Percentiles rank a stretch among this genome's conserved stretches.
These are phyloP conservation scores for Saccharomycopsis malanga DNA, from an alignment of 805 yeast species.

Conservation along the genomic window DNA sequence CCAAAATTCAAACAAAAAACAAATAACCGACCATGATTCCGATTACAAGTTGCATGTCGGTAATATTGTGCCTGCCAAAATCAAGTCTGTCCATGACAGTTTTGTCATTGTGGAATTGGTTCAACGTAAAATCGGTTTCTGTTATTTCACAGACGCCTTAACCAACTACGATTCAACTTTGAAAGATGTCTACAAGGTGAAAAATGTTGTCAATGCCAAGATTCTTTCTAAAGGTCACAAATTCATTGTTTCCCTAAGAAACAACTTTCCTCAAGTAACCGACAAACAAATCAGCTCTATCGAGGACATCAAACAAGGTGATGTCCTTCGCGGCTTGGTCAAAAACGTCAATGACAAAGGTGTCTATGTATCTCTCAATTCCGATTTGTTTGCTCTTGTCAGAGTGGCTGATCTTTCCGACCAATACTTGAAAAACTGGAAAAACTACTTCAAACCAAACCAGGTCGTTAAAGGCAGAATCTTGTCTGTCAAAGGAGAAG, in stretches of 20 bases:
- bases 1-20: slow-evolving; percentile 7
- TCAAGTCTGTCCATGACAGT: slow-evolving; percentile 50
- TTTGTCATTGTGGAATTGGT: slow-evolving; percentile 66
- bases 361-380: slow-evolving; percentile 68
- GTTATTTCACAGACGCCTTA: slow-evolving; percentile 72
- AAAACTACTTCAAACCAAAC: slow-evolving; percentile 59
- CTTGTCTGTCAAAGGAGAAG: slow-evolving; percentile 51
- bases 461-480: slow-evolving; percentile 75
- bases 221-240: slow-evolving; percentile 40
- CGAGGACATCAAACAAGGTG: slow-evolving; percentile 58
- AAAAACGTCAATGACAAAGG: slow-evolving; percentile 70
- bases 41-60: slow-evolving; percentile 49
- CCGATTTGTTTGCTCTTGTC: slow-evolving; percentile 67
- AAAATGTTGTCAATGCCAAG: slow-evolving; percentile 52
- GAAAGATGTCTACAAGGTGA: slow-evolving; percentile 40
- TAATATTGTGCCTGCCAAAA: slow-evolving; percentile 50
- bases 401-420: slow-evolving; percentile 79
- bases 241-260: slow-evolving; percentile 58
- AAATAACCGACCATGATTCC: slow-evolving; percentile 42
- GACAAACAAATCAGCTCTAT: slow-evolving; percentile 44
- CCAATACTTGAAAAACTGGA: slow-evolving; percentile 80
- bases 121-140: slow-evolving; percentile 51
- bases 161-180: slow-evolving; percentile 54
- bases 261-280: slow-evolving; percentile 31
- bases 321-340: slow-evolving; percentile 74